phyloP scores from a whole-genome alignment of 805 yeast species.

The Cyberlindnera americana region DNA sequence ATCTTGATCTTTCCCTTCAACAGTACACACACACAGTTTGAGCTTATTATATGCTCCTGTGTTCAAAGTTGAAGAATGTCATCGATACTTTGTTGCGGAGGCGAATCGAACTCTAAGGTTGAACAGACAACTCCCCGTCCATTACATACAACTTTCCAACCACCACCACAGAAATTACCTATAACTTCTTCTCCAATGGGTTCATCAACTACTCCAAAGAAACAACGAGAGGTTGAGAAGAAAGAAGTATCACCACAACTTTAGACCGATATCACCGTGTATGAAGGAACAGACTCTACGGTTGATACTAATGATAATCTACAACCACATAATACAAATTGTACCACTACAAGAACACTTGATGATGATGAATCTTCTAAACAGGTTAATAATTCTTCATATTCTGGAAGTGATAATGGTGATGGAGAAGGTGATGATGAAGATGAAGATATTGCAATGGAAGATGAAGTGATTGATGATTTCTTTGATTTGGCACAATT shows the following conservation, averaged over 20 bases:
- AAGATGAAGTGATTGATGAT: constrained; percentile 31
- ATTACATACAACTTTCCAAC: background rate
- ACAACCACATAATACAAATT: constrained; percentile 2
- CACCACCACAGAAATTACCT: background rate
- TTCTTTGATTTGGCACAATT: constrained; percentile 57
- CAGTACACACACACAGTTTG: too few species aligned
- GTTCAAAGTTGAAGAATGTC: constrained; percentile 1
- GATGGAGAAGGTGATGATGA: too few species aligned
- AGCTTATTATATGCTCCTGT: constrained; percentile 1
- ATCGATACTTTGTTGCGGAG: constrained; percentile 4
- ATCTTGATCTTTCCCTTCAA: too few species aligned
- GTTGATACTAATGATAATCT: constrained; percentile 16
- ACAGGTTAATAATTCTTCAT: constrained; percentile 9
- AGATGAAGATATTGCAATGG: constrained; percentile 23
- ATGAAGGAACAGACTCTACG: constrained; percentile 29
- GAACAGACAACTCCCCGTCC: constrained; percentile 1
- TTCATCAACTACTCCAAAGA: background rate
- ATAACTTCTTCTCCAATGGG: background rate
- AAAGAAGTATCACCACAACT: background rate
- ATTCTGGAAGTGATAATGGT: constrained; percentile 17
- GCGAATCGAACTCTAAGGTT: constrained; percentile 5
- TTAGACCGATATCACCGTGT: constrained; percentile 26
- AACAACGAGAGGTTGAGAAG: background rate
- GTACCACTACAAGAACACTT: constrained; percentile 5
- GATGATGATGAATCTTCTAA: constrained; percentile 8